A percentile compares a stretch with the other conserved stretches of the same genome.
These are phyloP conservation scores for Torulaspora delbrueckii DNA, from an alignment of 805 yeast genomes.

Conservation along the genomic window DNA sequence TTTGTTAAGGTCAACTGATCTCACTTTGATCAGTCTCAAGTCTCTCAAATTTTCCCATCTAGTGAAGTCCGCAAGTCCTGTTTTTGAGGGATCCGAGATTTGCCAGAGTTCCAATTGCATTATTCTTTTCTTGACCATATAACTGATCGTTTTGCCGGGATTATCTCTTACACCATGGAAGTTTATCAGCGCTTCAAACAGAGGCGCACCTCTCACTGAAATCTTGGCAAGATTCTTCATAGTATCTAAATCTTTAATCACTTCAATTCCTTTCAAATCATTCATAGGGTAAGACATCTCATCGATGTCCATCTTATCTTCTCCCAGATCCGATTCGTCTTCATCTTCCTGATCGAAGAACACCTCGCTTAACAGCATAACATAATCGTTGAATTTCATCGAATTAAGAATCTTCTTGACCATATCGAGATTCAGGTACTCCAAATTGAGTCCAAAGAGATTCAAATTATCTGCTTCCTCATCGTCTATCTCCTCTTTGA, in stretches of 20 bases:
- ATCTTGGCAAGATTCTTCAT: slow-evolving; percentile 23
- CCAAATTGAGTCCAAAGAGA: slow-evolving; percentile 20
- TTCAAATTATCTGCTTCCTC: not conserved
- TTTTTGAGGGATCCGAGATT: slow-evolving; percentile 11
- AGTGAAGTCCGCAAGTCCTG: slow-evolving; percentile 25
- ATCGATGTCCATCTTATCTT: slow-evolving; percentile 2
- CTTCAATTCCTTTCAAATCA: slow-evolving; percentile 8
- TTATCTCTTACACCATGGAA: slow-evolving; percentile 31
- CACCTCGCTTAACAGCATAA: slow-evolving; percentile 12
- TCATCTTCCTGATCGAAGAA: slow-evolving; percentile 15
- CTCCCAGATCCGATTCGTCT: not conserved
- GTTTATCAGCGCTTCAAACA: slow-evolving; percentile 27
- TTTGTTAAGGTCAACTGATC: slow-evolving; percentile 24
- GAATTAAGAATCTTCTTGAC: slow-evolving; percentile 8
- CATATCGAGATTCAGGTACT: slow-evolving; percentile 6
- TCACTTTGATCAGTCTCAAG: slow-evolving; percentile 16
- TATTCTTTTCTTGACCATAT: slow-evolving; percentile 22
- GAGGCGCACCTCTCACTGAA: slow-evolving; percentile 16
- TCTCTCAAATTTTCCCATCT: slow-evolving; percentile 29
- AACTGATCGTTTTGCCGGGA: slow-evolving; percentile 28
- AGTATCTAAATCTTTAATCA: slow-evolving; percentile 17
- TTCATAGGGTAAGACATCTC: slow-evolving; percentile 7
- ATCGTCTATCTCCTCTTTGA: slow-evolving; percentile 10
- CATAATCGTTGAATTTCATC: slow-evolving; percentile 13
- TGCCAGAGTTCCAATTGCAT: slow-evolving; percentile 15